Evolutionary conservation across 2,329 filamentous ascomycete genomes (phyloP).

Genomic region (Calonectria fujianensis): DNA sequence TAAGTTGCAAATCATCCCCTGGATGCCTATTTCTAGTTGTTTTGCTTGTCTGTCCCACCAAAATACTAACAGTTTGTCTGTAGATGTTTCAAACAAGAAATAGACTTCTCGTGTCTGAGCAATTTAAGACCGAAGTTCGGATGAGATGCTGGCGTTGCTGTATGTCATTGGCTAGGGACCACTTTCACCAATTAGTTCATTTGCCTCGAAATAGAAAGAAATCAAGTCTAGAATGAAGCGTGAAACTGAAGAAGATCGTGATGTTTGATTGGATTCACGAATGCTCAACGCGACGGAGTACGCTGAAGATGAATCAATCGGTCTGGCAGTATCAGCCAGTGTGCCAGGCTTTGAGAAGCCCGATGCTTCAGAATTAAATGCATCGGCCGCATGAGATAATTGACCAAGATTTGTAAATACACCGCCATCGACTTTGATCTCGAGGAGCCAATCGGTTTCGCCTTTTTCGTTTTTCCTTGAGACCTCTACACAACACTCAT

Average conservation of each 20-base stretch:
- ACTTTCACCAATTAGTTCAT: not conserved
- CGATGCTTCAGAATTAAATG: no score
- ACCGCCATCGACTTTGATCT: no score
- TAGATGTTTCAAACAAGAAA: constrained; percentile 52
- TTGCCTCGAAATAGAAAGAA: not conserved
- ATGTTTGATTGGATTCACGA: not conserved
- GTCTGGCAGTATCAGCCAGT: no score
- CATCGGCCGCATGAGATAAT: no score
- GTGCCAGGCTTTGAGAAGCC: no score
- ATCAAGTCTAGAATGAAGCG: not conserved
- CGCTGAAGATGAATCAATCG: no score
- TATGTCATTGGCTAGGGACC: not conserved
- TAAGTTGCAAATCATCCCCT: constrained; percentile 52
- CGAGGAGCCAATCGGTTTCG: no score
- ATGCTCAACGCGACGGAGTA: no score
- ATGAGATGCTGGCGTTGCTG: not conserved
- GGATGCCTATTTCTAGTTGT: not conserved
- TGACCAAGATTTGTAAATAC: no score
- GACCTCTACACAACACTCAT: no score
- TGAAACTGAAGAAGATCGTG: not conserved
- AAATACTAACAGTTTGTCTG: constrained; percentile 31
- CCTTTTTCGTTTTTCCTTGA: no score
- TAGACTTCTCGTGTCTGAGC: constrained; percentile 25
- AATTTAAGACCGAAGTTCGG: not conserved
- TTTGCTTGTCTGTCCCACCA: not conserved